phyloP scores from a whole-genome alignment of 176 grass and related monocot genomes.

The Dendrocalamus sinicus region DNA sequence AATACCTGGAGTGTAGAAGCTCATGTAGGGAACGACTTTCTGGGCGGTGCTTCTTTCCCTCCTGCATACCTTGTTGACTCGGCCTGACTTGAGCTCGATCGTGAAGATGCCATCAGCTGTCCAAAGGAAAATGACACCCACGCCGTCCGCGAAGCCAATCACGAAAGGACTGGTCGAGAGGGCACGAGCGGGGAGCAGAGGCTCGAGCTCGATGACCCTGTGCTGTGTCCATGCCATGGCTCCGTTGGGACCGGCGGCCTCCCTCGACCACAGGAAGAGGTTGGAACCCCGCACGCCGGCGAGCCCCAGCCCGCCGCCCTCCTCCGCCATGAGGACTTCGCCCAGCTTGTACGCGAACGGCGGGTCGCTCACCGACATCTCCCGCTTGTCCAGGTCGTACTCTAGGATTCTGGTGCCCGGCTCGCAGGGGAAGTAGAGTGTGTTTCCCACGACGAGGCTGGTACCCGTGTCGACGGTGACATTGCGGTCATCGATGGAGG shows the following conservation, averaged over 20 bases:
- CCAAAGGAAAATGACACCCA: not conserved
- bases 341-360: not conserved
- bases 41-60: not conserved
- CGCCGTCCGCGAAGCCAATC: not conserved
- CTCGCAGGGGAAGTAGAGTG: conserved; percentile 12
- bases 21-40: not conserved
- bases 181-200: not conserved
- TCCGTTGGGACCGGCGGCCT: not conserved
- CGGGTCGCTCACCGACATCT: not conserved
- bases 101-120: not conserved
- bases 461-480: not conserved
- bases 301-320: not conserved
- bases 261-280: not conserved
- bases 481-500: not conserved
- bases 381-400: conserved; percentile 15
- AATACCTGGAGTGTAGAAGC: conserved; percentile 40
- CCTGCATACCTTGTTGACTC: not conserved
- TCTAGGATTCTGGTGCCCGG: not conserved
- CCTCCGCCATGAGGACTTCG: not conserved
- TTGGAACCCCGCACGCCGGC: not conserved
- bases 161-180: not conserved
- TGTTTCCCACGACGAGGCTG: not conserved
- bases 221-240: not conserved
- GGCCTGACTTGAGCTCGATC: conserved; percentile 34
- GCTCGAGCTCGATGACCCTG: conserved; percentile 21